phyloP scores from a whole-genome alignment of 1,284 basidiomycete genomes.

The Apiotrichum gracile region DNA sequence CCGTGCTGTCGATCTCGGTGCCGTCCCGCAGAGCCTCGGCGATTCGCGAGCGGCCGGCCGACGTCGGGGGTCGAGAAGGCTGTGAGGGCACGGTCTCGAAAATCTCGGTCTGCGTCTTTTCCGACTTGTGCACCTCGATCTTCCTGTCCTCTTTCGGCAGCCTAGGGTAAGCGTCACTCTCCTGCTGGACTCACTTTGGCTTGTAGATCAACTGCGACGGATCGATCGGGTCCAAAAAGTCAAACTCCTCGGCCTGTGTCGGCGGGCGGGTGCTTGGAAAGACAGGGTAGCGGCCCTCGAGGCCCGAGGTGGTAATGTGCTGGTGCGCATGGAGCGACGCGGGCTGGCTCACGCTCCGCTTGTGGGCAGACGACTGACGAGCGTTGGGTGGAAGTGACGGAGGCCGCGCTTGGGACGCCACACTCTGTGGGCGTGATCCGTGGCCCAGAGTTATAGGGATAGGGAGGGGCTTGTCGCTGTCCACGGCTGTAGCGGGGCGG shows the following conservation, averaged over 20 bases:
- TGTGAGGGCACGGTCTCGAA: not conserved
- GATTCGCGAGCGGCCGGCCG: not conserved
- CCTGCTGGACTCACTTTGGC: not conserved
- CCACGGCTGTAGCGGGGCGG: not conserved
- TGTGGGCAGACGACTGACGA: not conserved
- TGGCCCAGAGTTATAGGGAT: slow-evolving; percentile 1
- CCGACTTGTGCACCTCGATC: not conserved
- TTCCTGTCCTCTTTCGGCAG: too few species aligned
- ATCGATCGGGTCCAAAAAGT: not conserved
- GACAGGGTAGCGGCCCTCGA: slow-evolving; percentile 33
- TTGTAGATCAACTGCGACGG: not conserved
- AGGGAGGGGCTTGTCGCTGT: slow-evolving; percentile 24
- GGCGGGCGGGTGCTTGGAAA: slow-evolving; percentile 1
- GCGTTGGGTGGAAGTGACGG: not conserved
- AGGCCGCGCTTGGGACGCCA: not conserved
- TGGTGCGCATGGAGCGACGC: not conserved
- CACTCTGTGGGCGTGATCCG: not conserved
- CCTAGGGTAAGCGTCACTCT: too few species aligned
- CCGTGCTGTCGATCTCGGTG: not conserved
- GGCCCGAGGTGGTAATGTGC: not conserved
- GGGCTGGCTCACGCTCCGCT: not conserved
- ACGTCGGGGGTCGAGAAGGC: not conserved
- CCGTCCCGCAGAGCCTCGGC: not conserved
- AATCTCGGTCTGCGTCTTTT: not conserved
- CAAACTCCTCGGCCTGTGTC: not conserved